Percentiles rank a stretch among this genome's conserved stretches.
These are phyloP conservation scores for Paracoccidioides lutzii DNA, from an alignment of 2,329 filamentous ascomycete species.

Conservation along the genomic window DNA sequence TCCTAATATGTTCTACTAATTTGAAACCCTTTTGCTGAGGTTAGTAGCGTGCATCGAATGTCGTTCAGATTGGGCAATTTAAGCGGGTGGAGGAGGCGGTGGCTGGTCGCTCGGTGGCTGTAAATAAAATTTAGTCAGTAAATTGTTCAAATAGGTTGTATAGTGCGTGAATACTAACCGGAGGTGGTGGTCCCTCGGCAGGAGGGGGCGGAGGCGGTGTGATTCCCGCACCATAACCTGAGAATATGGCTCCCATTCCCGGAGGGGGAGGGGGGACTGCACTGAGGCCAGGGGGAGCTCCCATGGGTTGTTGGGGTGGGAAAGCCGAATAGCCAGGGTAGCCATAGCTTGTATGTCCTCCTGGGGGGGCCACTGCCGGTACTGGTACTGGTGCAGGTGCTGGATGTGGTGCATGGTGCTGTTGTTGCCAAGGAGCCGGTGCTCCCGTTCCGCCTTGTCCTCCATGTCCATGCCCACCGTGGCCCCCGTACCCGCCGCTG, in stretches of 20 bases:
- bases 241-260: conserved; percentile 27
- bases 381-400: conserved; percentile 23
- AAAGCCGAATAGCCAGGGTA: conserved; percentile 43
- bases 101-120: conserved; percentile 42
- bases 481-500: conserved; percentile 32
- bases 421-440: conserved; percentile 51
- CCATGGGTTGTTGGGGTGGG: conserved; percentile 33
- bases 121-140: conserved; percentile 13
- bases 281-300: conserved; percentile 45
- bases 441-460: conserved; percentile 33
- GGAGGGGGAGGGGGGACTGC: conserved; percentile 47
- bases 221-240: conserved; percentile 19
- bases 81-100: conserved; percentile 46
- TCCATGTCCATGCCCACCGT: conserved; percentile 31
- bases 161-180: conserved; percentile 18
- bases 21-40: background rate
- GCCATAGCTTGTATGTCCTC: conserved; percentile 38
- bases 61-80: conserved; percentile 3
- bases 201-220: conserved; percentile 31
- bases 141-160: background rate
- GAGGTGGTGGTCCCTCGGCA: conserved; percentile 30
- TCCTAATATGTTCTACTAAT: too few relatives aligned
- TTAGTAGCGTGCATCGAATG: background rate
- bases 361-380: conserved; percentile 13
- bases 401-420: conserved; percentile 29